Conservation (phyloP, 352 stramenopile species). For the Stramenopiles sp. region DNA sequence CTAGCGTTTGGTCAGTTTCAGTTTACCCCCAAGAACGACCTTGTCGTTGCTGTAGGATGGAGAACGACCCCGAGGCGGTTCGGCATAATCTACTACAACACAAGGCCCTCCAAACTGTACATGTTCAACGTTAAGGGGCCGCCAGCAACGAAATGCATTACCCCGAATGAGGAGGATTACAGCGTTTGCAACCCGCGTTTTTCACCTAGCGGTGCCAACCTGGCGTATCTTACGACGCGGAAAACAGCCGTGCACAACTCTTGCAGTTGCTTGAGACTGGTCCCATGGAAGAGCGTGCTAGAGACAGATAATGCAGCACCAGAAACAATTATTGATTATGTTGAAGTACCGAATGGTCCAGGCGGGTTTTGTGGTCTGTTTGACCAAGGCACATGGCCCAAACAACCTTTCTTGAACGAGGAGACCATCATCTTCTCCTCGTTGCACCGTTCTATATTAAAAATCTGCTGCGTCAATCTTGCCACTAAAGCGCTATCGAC, state of each 20-base stretch:
- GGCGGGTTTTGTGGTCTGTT: slow-evolving; percentile 23
- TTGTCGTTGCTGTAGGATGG: slow-evolving; percentile 42
- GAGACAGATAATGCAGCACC: slow-evolving; percentile 35
- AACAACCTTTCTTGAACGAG: slow-evolving; percentile 29
- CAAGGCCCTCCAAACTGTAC: slow-evolving; percentile 44
- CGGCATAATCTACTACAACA: slow-evolving; percentile 62
- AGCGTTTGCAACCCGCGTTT: slow-evolving; percentile 38
- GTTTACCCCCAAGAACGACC: slow-evolving; percentile 37
- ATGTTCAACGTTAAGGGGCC: slow-evolving; percentile 21
- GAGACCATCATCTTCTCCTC: slow-evolving; percentile 12
- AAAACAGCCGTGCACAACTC: slow-evolving; percentile 48
- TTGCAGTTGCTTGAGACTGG: slow-evolving; percentile 38
- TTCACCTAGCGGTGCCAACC: slow-evolving; percentile 36
- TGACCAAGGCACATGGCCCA: slow-evolving; percentile 26
- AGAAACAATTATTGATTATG: slow-evolving; percentile 19
- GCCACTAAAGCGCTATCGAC: not conserved
- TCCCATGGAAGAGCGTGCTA: slow-evolving; percentile 38
- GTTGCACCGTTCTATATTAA: not conserved
- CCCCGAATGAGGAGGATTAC: slow-evolving; percentile 16
- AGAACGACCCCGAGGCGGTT: slow-evolving; percentile 36
- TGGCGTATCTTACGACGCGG: slow-evolving; percentile 43
- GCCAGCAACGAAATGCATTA: slow-evolving; percentile 27
- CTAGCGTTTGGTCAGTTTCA: slow-evolving; percentile 34
- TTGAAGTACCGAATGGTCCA: slow-evolving; percentile 27
- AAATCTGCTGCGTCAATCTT: not conserved